Evolutionary conservation across 441 rosid species (phyloP).

Genomic region (Flueggea neowawraea): DNA sequence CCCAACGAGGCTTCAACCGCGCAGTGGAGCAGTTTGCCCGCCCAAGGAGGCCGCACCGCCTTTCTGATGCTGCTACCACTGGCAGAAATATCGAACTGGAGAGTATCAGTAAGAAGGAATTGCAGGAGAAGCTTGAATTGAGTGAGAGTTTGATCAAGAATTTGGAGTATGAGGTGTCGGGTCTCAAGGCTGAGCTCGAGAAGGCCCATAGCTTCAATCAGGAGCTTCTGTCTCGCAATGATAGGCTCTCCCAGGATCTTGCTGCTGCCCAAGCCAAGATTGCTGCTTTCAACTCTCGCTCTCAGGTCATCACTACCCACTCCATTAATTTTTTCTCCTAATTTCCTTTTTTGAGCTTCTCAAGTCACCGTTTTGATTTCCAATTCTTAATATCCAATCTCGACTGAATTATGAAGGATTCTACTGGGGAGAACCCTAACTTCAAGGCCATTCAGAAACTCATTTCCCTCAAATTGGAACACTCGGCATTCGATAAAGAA

Average conservation of each 20-base stretch:
- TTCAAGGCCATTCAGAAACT: constrained; percentile 74
- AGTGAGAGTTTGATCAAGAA: constrained; percentile 46
- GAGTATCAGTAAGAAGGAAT: too few species aligned
- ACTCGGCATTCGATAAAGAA: constrained; percentile 40
- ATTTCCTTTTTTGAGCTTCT: constrained; percentile 1
- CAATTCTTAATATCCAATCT: too few species aligned
- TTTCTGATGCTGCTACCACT: too few species aligned
- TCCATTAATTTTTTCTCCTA: neutral
- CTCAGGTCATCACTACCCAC: constrained; percentile 31
- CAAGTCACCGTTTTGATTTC: too few species aligned
- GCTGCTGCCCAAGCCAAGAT: constrained; percentile 61
- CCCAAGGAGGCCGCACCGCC: constrained; percentile 34
- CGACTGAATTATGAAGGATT: constrained; percentile 20
- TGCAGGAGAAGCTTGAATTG: too few species aligned
- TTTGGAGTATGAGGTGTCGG: constrained; percentile 51
- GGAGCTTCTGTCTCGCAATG: constrained; percentile 51
- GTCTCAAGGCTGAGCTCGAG: constrained; percentile 54
- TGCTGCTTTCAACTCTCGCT: constrained; percentile 32
- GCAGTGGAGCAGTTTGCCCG: constrained; percentile 48
- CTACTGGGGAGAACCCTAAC: constrained; percentile 41
- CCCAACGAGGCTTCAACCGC: constrained; percentile 29
- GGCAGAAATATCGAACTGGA: too few species aligned
- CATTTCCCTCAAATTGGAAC: constrained; percentile 63
- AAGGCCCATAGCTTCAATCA: constrained; percentile 47
- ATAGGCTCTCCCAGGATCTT: constrained; percentile 56